Conservation (phyloP, 2,329 filamentous ascomycete species). For the Trichoderma sp. region DNA sequence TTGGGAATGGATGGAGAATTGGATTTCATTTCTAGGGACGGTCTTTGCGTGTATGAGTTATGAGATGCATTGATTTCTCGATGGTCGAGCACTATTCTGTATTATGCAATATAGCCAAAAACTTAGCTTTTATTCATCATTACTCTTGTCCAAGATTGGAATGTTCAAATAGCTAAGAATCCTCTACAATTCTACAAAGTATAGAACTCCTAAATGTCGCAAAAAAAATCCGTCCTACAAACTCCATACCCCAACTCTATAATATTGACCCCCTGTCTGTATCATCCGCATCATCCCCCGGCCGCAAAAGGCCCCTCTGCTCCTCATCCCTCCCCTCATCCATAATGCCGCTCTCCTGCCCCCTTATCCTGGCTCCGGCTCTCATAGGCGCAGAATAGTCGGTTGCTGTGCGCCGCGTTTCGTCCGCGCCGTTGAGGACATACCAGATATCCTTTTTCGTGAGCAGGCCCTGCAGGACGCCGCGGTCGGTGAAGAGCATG, state of each 20-base stretch:
- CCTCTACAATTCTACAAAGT: background rate
- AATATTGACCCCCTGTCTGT: constrained; percentile 31
- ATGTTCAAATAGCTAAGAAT: background rate
- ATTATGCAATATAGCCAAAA: background rate
- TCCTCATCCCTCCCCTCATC: constrained; percentile 46
- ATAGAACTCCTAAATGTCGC: background rate
- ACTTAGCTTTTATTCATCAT: background rate
- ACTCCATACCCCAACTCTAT: constrained; percentile 28
- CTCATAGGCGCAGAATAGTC: constrained; percentile 28
- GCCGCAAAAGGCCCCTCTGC: constrained; percentile 46
- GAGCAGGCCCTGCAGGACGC: constrained; percentile 77
- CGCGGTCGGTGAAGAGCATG: constrained; percentile 81
- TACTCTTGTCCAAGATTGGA: background rate
- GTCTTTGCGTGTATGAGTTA: constrained; percentile 2
- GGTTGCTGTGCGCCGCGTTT: constrained; percentile 51
- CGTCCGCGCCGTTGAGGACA: constrained; percentile 77
- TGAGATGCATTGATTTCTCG: constrained; percentile 9
- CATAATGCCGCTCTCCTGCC: constrained; percentile 40
- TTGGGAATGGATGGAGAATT: background rate
- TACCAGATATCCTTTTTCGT: constrained; percentile 99
- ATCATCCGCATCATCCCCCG: constrained; percentile 40
- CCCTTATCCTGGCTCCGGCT: constrained; percentile 24
- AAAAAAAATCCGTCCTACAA: background rate
- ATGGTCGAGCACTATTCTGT: background rate
- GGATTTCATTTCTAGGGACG: background rate